These are phyloP conservation scores for Inosperma sp. DNA, from an alignment of 768 basidiomycete species.

Conservation along the genomic window DNA sequence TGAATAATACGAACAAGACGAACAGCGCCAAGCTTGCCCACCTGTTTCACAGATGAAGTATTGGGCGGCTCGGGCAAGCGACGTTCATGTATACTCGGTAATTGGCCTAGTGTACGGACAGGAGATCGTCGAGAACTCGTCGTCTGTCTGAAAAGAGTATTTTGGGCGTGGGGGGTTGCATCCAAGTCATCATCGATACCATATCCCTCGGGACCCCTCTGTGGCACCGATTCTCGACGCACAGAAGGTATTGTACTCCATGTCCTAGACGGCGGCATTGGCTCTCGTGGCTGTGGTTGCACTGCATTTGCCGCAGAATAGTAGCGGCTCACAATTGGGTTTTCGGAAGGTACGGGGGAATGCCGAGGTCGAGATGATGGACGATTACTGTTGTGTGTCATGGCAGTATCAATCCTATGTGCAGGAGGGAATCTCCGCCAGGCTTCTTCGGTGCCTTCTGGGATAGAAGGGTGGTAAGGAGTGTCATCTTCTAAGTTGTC, in stretches of 20 bases:
- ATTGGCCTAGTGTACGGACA: slow-evolving; percentile 3
- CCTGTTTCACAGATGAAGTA: neutral
- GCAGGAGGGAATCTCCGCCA: slow-evolving; percentile 10
- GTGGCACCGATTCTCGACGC: slow-evolving; percentile 24
- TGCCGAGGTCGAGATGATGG: neutral
- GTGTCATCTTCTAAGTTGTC: neutral
- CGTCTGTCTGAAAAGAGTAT: neutral
- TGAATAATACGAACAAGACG: too few relatives aligned
- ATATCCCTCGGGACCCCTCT: too few relatives aligned
- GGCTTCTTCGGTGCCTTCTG: slow-evolving; percentile 8
- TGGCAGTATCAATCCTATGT: slow-evolving; percentile 4
- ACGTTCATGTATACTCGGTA: neutral
- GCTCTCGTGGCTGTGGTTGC: neutral
- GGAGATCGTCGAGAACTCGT: neutral
- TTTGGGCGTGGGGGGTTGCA: slow-evolving; percentile 7
- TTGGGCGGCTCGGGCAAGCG: slow-evolving; percentile 1
- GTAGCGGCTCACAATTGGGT: slow-evolving; percentile 20
- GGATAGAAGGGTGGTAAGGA: slow-evolving; percentile 7
- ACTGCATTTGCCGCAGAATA: slow-evolving; percentile 7
- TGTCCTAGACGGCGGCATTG: slow-evolving; percentile 19
- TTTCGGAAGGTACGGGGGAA: slow-evolving; percentile 10
- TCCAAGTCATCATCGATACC: slow-evolving; percentile 7
- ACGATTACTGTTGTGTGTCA: slow-evolving; percentile 1
- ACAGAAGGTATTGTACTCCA: slow-evolving; percentile 35
- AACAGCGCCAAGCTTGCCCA: slow-evolving; percentile 4